These are phyloP conservation scores for Solanum chacoense DNA, from an alignment of 305 asterid genomes.

Conservation along the genomic window DNA sequence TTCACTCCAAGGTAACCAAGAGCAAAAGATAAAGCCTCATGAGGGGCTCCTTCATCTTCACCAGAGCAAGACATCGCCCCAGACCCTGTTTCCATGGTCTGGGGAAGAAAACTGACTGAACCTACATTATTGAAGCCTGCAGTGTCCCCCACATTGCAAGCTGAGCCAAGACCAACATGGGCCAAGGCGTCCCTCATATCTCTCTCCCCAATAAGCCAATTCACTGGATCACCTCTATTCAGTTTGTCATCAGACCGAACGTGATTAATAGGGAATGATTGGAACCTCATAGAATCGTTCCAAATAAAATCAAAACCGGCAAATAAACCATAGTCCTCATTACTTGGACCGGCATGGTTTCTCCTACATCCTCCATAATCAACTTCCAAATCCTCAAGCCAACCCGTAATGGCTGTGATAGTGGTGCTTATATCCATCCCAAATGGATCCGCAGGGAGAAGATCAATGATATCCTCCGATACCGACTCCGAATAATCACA, in stretches of 20 bases:
- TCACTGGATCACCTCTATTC: conserved; percentile 5
- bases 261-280: conserved; percentile 20
- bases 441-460: conserved; percentile 54
- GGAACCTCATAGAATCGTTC: conserved; percentile 40
- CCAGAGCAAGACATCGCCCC: conserved; percentile 12
- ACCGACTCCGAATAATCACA: conserved; percentile 31
- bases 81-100: conserved; percentile 16
- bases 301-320: conserved; percentile 42
- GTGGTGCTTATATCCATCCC: conserved; percentile 51
- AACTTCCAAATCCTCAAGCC: conserved; percentile 62
- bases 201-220: conserved; percentile 17
- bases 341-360: conserved; percentile 15
- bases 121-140: conserved; percentile 17
- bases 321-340: conserved; percentile 35
- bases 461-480: conserved; percentile 43
- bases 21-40: conserved; percentile 43
- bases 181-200: conserved; percentile 16
- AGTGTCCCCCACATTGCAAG: conserved; percentile 11
- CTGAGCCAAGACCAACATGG: conserved; percentile 12
- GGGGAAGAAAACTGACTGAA: conserved; percentile 14
- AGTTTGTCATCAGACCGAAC: conserved; percentile 12
- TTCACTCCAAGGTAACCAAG: conserved; percentile 48
- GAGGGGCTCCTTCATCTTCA: conserved; percentile 33
- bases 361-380: conserved; percentile 36
- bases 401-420: conserved; percentile 59